Percentiles rank a stretch among this genome's conserved stretches.
phyloP scores from a whole-genome alignment of 768 basidiomycete genomes.

The Trametes gibbosa region DNA sequence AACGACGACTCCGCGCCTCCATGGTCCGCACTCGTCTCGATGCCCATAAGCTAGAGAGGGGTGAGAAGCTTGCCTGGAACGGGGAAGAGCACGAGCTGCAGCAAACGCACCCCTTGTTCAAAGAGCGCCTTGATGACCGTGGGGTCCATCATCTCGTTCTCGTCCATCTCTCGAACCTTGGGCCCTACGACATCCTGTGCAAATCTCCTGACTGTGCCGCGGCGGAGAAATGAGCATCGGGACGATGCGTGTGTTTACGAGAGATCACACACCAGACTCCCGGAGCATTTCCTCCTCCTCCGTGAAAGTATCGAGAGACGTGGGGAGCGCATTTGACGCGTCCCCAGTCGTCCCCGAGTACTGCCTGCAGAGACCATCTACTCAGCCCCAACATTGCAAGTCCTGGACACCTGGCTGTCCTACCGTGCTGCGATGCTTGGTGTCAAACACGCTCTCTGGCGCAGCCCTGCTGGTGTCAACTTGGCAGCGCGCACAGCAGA shows the following conservation, averaged over 20 bases:
- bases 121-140: constrained; percentile 84
- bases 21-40: constrained; percentile 82
- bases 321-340: constrained; percentile 23
- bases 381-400: neutral
- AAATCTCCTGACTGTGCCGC: constrained; percentile 50
- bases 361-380: neutral
- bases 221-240: neutral
- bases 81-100: neutral
- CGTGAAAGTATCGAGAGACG: constrained; percentile 79
- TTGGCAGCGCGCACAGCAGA: constrained; percentile 4
- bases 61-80: neutral
- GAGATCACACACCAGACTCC: constrained; percentile 66
- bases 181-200: constrained; percentile 87
- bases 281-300: constrained; percentile 95
- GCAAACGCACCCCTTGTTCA: constrained; percentile 79
- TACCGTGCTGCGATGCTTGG: constrained; percentile 9
- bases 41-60: constrained; percentile 83
- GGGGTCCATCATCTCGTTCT: constrained; percentile 93
- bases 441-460: neutral
- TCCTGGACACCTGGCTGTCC: neutral
- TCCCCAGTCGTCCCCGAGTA: constrained; percentile 12
- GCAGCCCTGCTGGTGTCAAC: neutral
- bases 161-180: constrained; percentile 96
- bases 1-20: constrained; percentile 91
- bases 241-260: neutral